Base-by-base conservation (phyloP, 2,329 filamentous ascomycete species). In the Lachnellula arida region DNA sequence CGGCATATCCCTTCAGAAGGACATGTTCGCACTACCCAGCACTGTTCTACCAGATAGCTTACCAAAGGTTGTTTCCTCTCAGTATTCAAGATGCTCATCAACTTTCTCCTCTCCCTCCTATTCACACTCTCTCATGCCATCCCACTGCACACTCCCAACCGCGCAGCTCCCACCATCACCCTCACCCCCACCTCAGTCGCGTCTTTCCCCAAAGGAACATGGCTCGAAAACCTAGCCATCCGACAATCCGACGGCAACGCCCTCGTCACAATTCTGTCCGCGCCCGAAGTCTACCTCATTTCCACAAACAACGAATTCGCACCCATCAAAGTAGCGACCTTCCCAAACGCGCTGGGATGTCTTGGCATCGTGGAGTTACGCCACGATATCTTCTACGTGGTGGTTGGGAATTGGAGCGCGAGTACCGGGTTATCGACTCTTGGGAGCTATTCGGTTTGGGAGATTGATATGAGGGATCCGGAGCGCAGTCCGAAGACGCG, bases 191-290 rank as follows among this genome's bases (percentile, higher is more conserved):
- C 22, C 22, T 4, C 22, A 23, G 22, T 19, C 22, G 22, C 22
- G 3, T 23, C 22, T 2, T 37, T 37, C 22, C 44, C 44, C 17
- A 47, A 47, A 28, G 44, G 44, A 9, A 53, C 51, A 19, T 53
- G 51, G 51, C 34, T 53, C 4, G 51, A 53, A 19, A 46, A 46
- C 14, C 39, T 53, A 12, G 51, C 17, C 9, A 34, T 76, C 75
- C 35, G 75, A 77, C 34, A 73, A 76, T 28, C 81, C 84, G 44
- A 47, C 15, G 67, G 79, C 83, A 66, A 76, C 80, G 61, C 77
- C 81, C 51, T 53, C 15, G 39, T 40, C 25, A 46, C 51, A 9
- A 14, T 53, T 1, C 39, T 53, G 11, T n/a, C 17, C n/a, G 17
- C 15, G 4, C 51, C 51, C 15, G 22, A 19, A 11, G 19, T 53